phyloP scores from a whole-genome alignment of 441 rosid genomes.

The Gossypium gossypioides region DNA sequence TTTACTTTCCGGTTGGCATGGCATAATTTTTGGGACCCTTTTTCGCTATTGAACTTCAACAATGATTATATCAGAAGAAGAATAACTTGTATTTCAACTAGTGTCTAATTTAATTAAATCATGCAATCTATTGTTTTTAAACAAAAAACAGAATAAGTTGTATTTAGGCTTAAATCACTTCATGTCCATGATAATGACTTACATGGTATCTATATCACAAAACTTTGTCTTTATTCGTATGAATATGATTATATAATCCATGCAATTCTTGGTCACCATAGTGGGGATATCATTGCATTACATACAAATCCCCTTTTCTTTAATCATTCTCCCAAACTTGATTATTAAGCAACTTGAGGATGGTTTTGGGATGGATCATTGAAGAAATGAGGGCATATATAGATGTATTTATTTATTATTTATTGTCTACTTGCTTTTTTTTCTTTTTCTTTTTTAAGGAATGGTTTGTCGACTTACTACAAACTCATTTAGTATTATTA shows the following conservation, averaged over 20 bases:
- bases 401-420: background rate
- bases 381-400: constrained; percentile 18
- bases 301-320: background rate
- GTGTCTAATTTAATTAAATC: background rate
- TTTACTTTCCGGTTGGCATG: constrained; percentile 10
- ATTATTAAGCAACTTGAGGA: constrained; percentile 11
- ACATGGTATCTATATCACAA: background rate
- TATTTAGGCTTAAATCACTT: background rate
- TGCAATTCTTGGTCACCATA: constrained; percentile 7
- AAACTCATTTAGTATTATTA: too few species aligned
- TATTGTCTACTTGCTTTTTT: background rate
- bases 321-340: constrained; percentile 13
- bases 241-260: background rate
- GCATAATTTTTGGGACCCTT: constrained; percentile 17
- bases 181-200: background rate
- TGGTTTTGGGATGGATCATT: constrained; percentile 24
- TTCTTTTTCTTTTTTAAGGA: background rate
- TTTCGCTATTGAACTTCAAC: constrained; percentile 8
- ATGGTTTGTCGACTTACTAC: background rate
- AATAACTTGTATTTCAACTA: background rate
- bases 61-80: background rate
- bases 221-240: background rate
- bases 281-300: constrained; percentile 9
- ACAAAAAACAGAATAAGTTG: background rate
- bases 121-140: background rate